A percentile compares a stretch with the other conserved stretches of the same genome.
These are phyloP conservation scores for Naegleria gruberi DNA, from an alignment of 208 protist genomes.

Conservation along the genomic window DNA sequence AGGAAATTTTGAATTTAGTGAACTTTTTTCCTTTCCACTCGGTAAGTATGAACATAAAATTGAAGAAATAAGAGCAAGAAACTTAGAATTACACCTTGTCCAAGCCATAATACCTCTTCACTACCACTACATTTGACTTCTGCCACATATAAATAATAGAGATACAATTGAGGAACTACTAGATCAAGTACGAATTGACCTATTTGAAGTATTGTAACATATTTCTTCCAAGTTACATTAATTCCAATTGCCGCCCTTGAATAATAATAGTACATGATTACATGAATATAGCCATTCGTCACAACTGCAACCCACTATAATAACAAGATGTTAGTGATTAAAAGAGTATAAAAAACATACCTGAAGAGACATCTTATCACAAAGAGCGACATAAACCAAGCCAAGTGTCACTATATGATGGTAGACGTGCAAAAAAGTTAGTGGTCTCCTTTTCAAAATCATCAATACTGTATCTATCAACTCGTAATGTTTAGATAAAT, in stretches of 20 bases:
- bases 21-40: not conserved
- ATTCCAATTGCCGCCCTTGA: not conserved
- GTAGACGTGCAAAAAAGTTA: constrained; percentile 37
- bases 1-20: not conserved
- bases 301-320: not conserved
- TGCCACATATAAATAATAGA: not conserved
- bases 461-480: constrained; percentile 37
- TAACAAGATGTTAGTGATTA: not conserved
- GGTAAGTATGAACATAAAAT: not conserved
- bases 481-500: constrained; percentile 33
- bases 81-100: not conserved
- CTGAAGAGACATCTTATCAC: not conserved
- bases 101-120: not conserved
- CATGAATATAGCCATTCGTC: not conserved
- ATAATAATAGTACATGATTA: not conserved
- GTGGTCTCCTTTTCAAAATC: constrained; percentile 29
- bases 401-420: constrained; percentile 27
- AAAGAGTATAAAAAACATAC: not conserved
- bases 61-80: not conserved
- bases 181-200: not conserved
- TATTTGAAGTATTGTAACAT: not conserved
- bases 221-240: not conserved
- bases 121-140: not conserved
- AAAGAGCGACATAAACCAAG: not conserved
- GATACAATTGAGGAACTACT: not conserved